Evolutionary conservation across 2,329 filamentous ascomycete species (phyloP), one percentile per base, ranked within the genome.

Genomic region (Knufia petricola): DNA sequence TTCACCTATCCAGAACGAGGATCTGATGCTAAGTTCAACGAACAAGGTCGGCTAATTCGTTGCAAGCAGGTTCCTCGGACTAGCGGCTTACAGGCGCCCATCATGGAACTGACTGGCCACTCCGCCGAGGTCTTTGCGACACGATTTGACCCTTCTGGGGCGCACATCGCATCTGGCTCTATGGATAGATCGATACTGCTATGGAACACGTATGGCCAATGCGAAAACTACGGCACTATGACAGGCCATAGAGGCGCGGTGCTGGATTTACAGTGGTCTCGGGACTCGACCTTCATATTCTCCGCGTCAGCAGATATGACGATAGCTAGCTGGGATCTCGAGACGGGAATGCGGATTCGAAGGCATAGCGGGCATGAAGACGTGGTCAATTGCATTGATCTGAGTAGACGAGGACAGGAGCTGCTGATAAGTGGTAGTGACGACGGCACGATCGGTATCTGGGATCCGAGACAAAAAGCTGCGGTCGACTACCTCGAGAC

Each of bases 141-240:
- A 42, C 84, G 86, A 62, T 98, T 98, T 63, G 87, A 95, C 63
- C 84, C 87, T 2, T 84, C 84, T 1, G 90, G 89, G 37, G 84
- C 88, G 54, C 75, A 87, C 55, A 92, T 96, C 59, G 92, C 92
- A 36, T 96, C 92, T 1, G 90, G 87, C 7, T 92, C 87, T 10
- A 95, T 95, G 86, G 92, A 98, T 64, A 79, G 89, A 59, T 86
- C 82, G 50, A 92, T 98, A 94, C 87, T 96, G 68, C 77, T 98
- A 24, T 98, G 92, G 92, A 81, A 85, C 60, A 94, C 89, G 1
- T 88, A 90, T 53, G 90, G 88, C 60, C 78, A 87, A 59, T 95
- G 90, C 70, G 86, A 94, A 62, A 98, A 98, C 69, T 95, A 95
- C 61, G 89, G 90, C 52, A 71, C 86, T 23, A 73, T 98, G 46